Conservation (phyloP, 192 early-diverging fungal species). For the Oehlia diaphana region DNA sequence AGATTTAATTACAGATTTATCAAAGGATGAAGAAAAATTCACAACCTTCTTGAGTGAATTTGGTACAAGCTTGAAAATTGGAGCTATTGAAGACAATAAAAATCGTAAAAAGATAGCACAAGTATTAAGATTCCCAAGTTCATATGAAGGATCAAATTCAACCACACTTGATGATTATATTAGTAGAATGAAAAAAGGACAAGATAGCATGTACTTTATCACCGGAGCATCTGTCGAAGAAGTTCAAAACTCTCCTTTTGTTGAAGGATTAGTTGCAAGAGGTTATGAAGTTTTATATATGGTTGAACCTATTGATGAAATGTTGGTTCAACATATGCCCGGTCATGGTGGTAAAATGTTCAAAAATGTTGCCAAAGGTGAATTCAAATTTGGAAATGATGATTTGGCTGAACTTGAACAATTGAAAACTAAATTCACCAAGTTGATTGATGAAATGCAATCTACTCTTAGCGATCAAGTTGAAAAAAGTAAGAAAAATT, state of each 20-base stretch:
- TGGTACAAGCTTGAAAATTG: constrained; percentile 79
- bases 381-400: constrained; percentile 64
- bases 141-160: constrained; percentile 47
- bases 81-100: constrained; percentile 79
- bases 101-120: constrained; percentile 75
- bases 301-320: constrained; percentile 75
- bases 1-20: constrained; percentile 77
- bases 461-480: constrained; percentile 46
- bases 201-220: constrained; percentile 88
- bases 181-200: constrained; percentile 83
- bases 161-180: constrained; percentile 78
- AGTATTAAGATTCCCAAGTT: constrained; percentile 81
- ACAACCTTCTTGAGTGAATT: constrained; percentile 72
- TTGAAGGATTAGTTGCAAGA: constrained; percentile 84
- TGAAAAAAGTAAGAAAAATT: constrained; percentile 41
- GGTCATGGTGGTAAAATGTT: constrained; percentile 80
- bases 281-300: constrained; percentile 90
- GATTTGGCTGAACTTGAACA: constrained; percentile 46
- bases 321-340: constrained; percentile 68
- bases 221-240: constrained; percentile 71
- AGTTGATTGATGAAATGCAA: constrained; percentile 61
- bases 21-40: constrained; percentile 69
- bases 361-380: constrained; percentile 69
- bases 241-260: constrained; percentile 83
- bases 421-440: constrained; percentile 51